A percentile compares a stretch with the other conserved stretches of the same genome.
These are phyloP conservation scores for Nakazawaea holstii DNA, from an alignment of 805 yeast species.

Conservation along the genomic window DNA sequence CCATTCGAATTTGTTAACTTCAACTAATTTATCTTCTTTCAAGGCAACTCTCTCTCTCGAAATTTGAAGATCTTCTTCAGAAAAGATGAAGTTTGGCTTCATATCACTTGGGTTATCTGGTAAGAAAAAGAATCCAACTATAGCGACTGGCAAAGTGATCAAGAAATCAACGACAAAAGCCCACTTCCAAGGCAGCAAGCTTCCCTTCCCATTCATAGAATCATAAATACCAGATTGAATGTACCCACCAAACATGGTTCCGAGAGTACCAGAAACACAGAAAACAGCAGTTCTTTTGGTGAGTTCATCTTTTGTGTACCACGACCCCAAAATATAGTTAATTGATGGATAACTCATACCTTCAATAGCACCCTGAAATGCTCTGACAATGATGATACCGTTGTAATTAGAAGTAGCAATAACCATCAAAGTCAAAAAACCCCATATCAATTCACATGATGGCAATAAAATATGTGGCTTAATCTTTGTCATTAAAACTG, in stretches of 20 bases:
- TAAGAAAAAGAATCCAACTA: conserved; percentile 46
- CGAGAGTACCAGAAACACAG: conserved; percentile 58
- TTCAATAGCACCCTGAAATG: conserved; percentile 62
- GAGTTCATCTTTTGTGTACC: conserved; percentile 50
- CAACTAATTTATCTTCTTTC: conserved; percentile 20
- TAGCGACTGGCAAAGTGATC: conserved; percentile 52
- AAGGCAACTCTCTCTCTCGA: conserved; percentile 37
- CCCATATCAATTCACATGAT: conserved; percentile 23
- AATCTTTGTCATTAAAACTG: conserved; percentile 10
- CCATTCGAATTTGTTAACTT: conserved; percentile 16
- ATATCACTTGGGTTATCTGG: conserved; percentile 52
- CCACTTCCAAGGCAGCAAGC: conserved; percentile 70
- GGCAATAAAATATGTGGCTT: conserved; percentile 14
- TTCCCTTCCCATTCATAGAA: conserved; percentile 41
- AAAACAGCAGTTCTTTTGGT: conserved; percentile 55
- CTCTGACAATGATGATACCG: conserved; percentile 54
- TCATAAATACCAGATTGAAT: conserved; percentile 51
- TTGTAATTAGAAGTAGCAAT: conserved; percentile 25
- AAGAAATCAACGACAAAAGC: conserved; percentile 62
- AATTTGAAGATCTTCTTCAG: conserved; percentile 32
- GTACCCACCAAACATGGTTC: conserved; percentile 56
- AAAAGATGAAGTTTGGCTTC: conserved; percentile 28
- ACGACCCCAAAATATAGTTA: conserved; percentile 54
- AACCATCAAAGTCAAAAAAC: conserved; percentile 22
- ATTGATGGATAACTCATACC: conserved; percentile 58